Evolutionary conservation across 1,139 yeast species (phyloP), one percentile per base, ranked within the genome.

Genomic region (Blastobotrys aristatus): DNA sequence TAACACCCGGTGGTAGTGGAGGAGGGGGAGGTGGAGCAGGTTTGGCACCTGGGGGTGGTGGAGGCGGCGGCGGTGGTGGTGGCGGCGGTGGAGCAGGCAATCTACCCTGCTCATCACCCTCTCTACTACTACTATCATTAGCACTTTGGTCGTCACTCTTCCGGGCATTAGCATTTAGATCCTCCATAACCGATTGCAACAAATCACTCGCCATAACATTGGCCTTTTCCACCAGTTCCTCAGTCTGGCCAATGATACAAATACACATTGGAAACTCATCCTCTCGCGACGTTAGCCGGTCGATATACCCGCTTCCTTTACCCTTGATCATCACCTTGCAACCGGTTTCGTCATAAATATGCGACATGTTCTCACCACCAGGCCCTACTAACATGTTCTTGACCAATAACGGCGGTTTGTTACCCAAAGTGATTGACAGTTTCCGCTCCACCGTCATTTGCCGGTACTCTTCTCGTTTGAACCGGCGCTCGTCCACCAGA

Each of bases 361-460:
- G 73, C 54, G 68, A 68, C 37, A 69, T 64, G 47, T 69, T 67
- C 41, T 61, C 64, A n/a, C 70, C 71, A 11, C 57, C 62, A 14
- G 60, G 61, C 1, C 72, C 72, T 14, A 68, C 66, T 37, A 68
- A 56, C 29, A 55, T 51, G 7, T 66, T 66, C 6, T 70, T 64
- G 17, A 68, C 53, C 43, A 61, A 60, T 51, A 42, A 55, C 8
- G 56, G 61, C 27, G 53, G 49, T 14, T 29, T n/a, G 16, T 11
- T 13, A 4, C 48, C 49, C 20, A 56, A 60, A 42, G 63, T 69
- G 21, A 45, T 34, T 20, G 38, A 41, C 32, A 22, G 43, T 6
- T 16, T 17, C 16, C n/a, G 13, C n/a, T 44, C 48, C 2, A 36
- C 10, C 4, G 17, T 18, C 31, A 22, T 35, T n/a, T 34, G 17